These are phyloP conservation scores for Tolypocladium tropicale DNA, from an alignment of 2,329 filamentous ascomycete genomes.

Conservation along the genomic window DNA sequence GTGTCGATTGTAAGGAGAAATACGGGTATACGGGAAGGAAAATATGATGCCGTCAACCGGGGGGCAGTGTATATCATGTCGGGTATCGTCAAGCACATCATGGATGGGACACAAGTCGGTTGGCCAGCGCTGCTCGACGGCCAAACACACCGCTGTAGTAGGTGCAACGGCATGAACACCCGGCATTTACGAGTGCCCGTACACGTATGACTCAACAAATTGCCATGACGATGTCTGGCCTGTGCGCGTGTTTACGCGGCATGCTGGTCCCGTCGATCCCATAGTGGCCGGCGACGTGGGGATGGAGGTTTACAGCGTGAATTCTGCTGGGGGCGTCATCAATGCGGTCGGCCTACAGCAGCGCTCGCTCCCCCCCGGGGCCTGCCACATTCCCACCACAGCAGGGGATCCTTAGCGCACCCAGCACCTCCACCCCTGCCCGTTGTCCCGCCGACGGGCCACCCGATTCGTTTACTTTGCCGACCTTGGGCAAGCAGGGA, in stretches of 20 bases:
- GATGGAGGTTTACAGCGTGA: background rate
- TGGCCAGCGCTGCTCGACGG: background rate
- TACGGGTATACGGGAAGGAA: background rate
- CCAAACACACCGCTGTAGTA: background rate
- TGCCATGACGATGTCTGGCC: background rate
- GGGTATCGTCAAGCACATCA: background rate
- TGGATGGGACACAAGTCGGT: background rate
- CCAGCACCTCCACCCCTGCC: background rate
- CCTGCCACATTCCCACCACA: slow-evolving; percentile 2
- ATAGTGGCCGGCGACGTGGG: background rate
- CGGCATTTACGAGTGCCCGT: background rate
- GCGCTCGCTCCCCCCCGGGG: background rate
- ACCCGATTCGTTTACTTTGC: slow-evolving; percentile 11
- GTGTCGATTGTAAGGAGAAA: background rate
- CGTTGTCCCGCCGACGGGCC: slow-evolving; percentile 15
- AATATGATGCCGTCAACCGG: background rate
- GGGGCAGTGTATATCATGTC: background rate
- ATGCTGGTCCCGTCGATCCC: too few species aligned
- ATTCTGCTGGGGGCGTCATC: background rate
- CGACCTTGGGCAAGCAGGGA: background rate
- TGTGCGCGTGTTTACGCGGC: background rate
- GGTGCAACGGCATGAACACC: background rate
- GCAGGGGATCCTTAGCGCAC: background rate
- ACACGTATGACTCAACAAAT: background rate
- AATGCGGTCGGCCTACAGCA: background rate